Evolutionary conservation across 352 stramenopile species (phyloP), one percentile per base, ranked within the genome.

Genomic region (Globisporangium paroecandrum): DNA sequence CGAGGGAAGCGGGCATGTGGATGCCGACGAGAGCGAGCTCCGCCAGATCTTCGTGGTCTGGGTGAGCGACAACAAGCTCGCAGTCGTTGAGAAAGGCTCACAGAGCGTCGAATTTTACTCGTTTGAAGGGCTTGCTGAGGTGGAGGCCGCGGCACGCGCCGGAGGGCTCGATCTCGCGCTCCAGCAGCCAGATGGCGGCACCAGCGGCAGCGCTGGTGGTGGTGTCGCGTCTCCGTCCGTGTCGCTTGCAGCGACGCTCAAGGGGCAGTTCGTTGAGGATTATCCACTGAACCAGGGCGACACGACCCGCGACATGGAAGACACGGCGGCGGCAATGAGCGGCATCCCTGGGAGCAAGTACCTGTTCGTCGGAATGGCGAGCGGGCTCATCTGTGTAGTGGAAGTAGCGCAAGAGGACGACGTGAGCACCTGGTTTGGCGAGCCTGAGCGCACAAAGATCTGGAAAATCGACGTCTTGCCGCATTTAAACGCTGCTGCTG

Each of bases 381-480:
- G 79, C 71, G 85, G 85, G 0, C 70, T 94, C 61, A 83, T 94
- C 51, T 78, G 74, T 43, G 85, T 94, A 32, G 70, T 91, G 32
- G 77, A 92, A 56, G 74, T 91, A 32, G 68, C 73, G 29, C 20
- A 56, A 0, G 13, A 46, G 0, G 43, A 68, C 22, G 53, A 61
- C 34, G 62, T 66, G 38, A 32, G 38, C 12, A 75, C 75, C 0
- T 85, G 77, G 80, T 85, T 84, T 13, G 71, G 70, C 58, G 1
- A 60, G 59, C 24, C 65, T 49, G 4, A 65, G 29, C 70, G 69
- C 6, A 78, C 78, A 4, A 79, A 81, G 46, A 74, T 91, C 6
- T 94, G 85, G 85, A 91, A 91, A 69, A 92, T 94, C 69, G 85
- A 94, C 57, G 83, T 94, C 7, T 66, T 86, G 1, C 74, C 79